phyloP scores from a whole-genome alignment of 148 eudicot genomes.

The Drosera capensis region DNA sequence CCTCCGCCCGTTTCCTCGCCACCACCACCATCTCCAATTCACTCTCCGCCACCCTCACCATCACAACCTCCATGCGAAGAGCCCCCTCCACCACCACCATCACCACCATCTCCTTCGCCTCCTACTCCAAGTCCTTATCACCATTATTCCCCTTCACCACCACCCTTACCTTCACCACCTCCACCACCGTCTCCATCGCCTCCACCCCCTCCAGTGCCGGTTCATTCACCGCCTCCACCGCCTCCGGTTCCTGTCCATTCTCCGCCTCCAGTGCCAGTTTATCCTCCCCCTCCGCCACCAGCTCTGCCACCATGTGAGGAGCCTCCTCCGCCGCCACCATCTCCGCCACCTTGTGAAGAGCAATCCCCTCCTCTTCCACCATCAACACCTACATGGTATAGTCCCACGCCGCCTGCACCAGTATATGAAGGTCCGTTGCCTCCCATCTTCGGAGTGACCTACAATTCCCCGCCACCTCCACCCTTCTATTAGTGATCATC shows the following conservation, averaged over 20 bases:
- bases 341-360: conserved; percentile 9
- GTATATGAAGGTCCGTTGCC: conserved; percentile 49
- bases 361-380: no score
- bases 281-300: conserved; percentile 17
- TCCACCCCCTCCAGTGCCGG: no score
- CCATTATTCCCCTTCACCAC: conserved; percentile 2
- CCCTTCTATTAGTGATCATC: conserved; percentile 72
- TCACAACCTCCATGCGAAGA: no score
- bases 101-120: conserved; percentile 14
- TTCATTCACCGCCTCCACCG: no score
- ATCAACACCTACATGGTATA: no score
- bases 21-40: conserved; percentile 2
- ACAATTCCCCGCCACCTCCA: conserved; percentile 78
- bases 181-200: no score
- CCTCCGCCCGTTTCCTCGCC: conserved; percentile 15
- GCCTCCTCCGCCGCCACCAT: conserved; percentile 14
- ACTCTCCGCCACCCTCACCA: conserved; percentile 5
- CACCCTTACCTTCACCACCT: no score
- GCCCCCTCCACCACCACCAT: conserved; percentile 5
- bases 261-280: no score
- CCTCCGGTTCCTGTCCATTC: no score
- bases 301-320: conserved; percentile 1
- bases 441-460: conserved; percentile 37
- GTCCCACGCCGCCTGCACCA: conserved; percentile 32
- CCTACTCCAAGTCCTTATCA: no score